Evolutionary conservation across 768 basidiomycete genomes (phyloP), one percentile per base, ranked within the genome.

Genomic region (Naganishia antarctica): DNA sequence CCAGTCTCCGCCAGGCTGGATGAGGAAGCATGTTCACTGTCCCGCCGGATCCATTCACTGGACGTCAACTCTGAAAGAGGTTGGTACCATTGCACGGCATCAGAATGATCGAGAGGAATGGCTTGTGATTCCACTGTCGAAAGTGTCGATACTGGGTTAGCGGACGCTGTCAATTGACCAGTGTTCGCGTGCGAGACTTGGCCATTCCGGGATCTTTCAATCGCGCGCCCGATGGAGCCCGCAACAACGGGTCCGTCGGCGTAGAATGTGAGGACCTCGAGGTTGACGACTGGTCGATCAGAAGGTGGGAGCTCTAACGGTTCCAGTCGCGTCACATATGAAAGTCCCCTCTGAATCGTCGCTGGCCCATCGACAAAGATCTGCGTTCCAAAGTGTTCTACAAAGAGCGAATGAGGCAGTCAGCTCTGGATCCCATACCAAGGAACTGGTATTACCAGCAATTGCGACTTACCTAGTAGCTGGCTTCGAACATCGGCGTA

Each of bases 401-500:
- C 28, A 31, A 9, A 45, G 26, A 34, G 43, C 2, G 3, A 13
- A 44, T 21, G 16, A 29, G n/a, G n/a, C n/a, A n/a, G n/a, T n/a
- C n/a, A n/a, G n/a, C n/a, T n/a, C n/a, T n/a, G n/a, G n/a, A n/a
- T n/a, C n/a, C n/a, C n/a, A n/a, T n/a, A n/a, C n/a, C n/a, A n/a
- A n/a, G n/a, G n/a, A n/a, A n/a, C n/a, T n/a, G n/a, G n/a, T n/a
- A n/a, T n/a, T n/a, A n/a, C n/a, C 13, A 6, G 18, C 11, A 44
- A 57, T 57, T 57, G 4, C 7, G 43, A 60, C 59, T 45, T 9
- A 60, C 59, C 43, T 31, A 23, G 59, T 12, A 60, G 40, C 29
- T 60, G 59, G n/a, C 32, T 46, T 29, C 40, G 41, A 3, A 49
- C 40, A 16, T 48, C 45, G 18, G 62, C 65, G 43, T 71, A 70